Evolutionary conservation across 192 early-diverging fungal genomes (phyloP).

Genomic region (Gonapodya prolifera): DNA sequence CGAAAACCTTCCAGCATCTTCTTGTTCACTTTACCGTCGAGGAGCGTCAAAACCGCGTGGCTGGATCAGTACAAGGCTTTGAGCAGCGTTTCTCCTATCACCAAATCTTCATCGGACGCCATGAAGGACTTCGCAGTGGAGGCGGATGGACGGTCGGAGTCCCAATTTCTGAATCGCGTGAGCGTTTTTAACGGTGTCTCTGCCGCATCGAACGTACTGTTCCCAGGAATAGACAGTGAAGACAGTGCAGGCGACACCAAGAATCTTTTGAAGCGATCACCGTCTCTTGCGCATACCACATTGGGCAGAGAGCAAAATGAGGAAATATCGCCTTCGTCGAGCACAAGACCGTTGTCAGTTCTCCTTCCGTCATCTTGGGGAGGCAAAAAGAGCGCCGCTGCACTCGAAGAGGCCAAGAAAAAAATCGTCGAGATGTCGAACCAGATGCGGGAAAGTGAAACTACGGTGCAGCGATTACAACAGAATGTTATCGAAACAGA

Average conservation of each 20-base stretch:
- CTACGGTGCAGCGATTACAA: neutral
- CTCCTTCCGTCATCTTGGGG: neutral
- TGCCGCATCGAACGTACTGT: neutral
- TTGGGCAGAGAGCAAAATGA: no score
- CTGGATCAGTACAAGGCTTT: neutral
- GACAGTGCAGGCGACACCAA: neutral
- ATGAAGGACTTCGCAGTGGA: neutral
- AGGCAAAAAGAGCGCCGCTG: neutral
- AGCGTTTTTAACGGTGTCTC: neutral
- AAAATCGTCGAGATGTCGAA: neutral
- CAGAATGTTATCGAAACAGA: neutral
- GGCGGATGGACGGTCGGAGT: neutral
- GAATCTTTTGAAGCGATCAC: neutral
- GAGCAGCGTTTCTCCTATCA: neutral
- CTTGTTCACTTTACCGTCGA: neutral
- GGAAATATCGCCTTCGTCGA: neutral
- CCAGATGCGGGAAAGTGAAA: neutral
- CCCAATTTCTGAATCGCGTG: neutral
- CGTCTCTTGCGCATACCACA: neutral
- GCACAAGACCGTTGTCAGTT: neutral
- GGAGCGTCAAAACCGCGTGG: neutral
- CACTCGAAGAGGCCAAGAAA: neutral
- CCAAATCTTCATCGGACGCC: neutral
- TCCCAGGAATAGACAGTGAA: neutral
- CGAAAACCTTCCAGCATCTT: neutral